Percentiles rank a stretch among this genome's conserved stretches.
phyloP scores from a whole-genome alignment of 1,284 basidiomycete genomes.

The Rugiboletus extremiorientalis region DNA sequence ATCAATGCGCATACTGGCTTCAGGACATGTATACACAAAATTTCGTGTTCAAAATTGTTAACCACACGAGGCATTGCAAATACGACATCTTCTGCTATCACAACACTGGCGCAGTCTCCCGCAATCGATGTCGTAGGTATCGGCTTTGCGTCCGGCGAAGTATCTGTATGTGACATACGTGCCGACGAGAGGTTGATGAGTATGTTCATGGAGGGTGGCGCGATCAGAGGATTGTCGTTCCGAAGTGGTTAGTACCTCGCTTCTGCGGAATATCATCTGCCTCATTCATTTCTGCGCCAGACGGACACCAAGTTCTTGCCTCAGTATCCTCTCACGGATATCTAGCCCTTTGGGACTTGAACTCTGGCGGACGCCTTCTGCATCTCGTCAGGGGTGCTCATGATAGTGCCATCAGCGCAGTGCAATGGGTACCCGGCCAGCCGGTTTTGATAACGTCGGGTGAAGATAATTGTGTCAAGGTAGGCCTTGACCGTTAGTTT shows the following conservation, averaged over 20 bases:
- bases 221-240: constrained; percentile 79
- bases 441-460: constrained; percentile 86
- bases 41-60: constrained; percentile 50
- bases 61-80: constrained; percentile 44
- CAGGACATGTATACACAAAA: constrained; percentile 69
- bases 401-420: constrained; percentile 74
- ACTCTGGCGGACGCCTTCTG: constrained; percentile 75
- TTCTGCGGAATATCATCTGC: background rate
- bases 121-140: constrained; percentile 95
- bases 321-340: constrained; percentile 86
- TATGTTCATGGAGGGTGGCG: constrained; percentile 85
- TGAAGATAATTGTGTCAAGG: constrained; percentile 93
- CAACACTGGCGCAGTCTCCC: constrained; percentile 85
- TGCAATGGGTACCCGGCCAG: constrained; percentile 91
- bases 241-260: constrained; percentile 66
- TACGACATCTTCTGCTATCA: constrained; percentile 59
- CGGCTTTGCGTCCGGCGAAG: constrained; percentile 86
- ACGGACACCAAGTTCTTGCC: constrained; percentile 85
- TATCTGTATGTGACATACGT: constrained; percentile 88
- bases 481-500: constrained; percentile 29
- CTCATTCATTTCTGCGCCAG: constrained; percentile 39
- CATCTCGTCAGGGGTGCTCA: constrained; percentile 88
- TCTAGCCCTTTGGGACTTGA: constrained; percentile 90
- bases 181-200: constrained; percentile 87
- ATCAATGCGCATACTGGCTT: background rate